Evolutionary conservation across 441 rosid genomes (phyloP).

Genomic region (Erodium chrysanthum): DNA sequence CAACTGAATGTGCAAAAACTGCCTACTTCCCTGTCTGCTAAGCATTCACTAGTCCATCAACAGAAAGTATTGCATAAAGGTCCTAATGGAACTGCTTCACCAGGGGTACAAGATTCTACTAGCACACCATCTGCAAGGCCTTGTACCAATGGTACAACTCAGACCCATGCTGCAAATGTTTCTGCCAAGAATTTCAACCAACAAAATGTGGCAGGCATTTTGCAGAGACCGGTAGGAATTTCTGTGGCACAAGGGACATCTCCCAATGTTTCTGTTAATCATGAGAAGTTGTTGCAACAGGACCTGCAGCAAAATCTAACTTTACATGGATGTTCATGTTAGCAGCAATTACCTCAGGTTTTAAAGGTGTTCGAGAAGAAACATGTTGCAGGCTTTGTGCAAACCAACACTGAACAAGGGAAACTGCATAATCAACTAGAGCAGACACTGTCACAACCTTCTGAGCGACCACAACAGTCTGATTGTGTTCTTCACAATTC

Average conservation of each 20-base stretch:
- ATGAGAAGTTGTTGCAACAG: slow-evolving; percentile 17
- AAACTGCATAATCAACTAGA: slow-evolving; percentile 16
- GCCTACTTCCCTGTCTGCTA: slow-evolving; percentile 9
- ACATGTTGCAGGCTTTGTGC: neutral
- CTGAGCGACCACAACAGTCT: slow-evolving; percentile 16
- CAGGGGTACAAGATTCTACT: slow-evolving; percentile 17
- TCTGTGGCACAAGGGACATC: slow-evolving; percentile 17
- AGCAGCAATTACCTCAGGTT: slow-evolving; percentile 21
- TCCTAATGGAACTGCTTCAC: slow-evolving; percentile 17
- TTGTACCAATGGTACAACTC: slow-evolving; percentile 15
- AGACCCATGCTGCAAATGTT: slow-evolving; percentile 17
- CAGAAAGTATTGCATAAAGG: slow-evolving; percentile 17
- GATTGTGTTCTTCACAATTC: slow-evolving; percentile 12
- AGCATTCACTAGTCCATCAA: slow-evolving; percentile 20
- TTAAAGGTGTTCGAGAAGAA: slow-evolving; percentile 8
- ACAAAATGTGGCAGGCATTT: neutral
- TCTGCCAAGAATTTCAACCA: neutral
- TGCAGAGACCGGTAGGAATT: slow-evolving; percentile 19
- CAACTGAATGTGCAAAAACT: slow-evolving; percentile 14
- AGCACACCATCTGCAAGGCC: slow-evolving; percentile 15
- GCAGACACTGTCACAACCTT: slow-evolving; percentile 18
- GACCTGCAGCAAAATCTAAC: slow-evolving; percentile 15
- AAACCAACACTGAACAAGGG: slow-evolving; percentile 8
- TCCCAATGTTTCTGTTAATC: slow-evolving; percentile 15
- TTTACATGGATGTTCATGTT: neutral